phyloP scores from a whole-genome alignment of 495 filamentous ascomycete species.

The Delitschia confertaspora region DNA sequence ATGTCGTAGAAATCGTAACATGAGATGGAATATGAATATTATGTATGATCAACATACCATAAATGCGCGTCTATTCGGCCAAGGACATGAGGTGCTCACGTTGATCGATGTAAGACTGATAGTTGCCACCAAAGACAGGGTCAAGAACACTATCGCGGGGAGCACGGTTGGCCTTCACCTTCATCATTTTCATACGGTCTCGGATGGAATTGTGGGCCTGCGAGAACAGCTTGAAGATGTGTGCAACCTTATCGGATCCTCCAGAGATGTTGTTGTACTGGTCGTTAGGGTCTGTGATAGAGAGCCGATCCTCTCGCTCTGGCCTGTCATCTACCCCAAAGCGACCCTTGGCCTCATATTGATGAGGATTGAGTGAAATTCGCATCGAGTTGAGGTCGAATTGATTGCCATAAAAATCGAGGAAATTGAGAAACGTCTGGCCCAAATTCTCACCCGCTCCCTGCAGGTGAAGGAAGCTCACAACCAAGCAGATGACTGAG shows the following conservation, averaged over 20 bases:
- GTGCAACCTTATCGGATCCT: conserved; percentile 55
- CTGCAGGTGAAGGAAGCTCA: conserved; percentile 65
- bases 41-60: too few relatives aligned
- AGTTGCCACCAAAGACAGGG: conserved; percentile 33
- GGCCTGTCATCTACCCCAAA: conserved; percentile 19
- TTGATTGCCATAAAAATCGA: conserved; percentile 75
- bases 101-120: conserved; percentile 30
- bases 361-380: conserved; percentile 65
- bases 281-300: conserved; percentile 85
- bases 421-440: conserved; percentile 70
- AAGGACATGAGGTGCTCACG: conserved; percentile 23
- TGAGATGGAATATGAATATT: too few relatives aligned
- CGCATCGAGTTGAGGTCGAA: conserved; percentile 59
- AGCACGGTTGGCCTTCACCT: conserved; percentile 43
- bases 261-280: conserved; percentile 75
- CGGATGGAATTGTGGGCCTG: conserved; percentile 51
- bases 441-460: conserved; percentile 58
- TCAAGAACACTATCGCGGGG: conserved; percentile 29
- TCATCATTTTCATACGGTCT: conserved; percentile 52
- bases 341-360: conserved; percentile 55
- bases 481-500: conserved; percentile 85
- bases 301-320: conserved; percentile 48
- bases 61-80: too few relatives aligned
- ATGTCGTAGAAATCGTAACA: too few relatives aligned
- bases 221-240: conserved; percentile 56